Evolutionary conservation across 345 rosid species (phyloP).

Genomic region (Gossypium arboreum): DNA sequence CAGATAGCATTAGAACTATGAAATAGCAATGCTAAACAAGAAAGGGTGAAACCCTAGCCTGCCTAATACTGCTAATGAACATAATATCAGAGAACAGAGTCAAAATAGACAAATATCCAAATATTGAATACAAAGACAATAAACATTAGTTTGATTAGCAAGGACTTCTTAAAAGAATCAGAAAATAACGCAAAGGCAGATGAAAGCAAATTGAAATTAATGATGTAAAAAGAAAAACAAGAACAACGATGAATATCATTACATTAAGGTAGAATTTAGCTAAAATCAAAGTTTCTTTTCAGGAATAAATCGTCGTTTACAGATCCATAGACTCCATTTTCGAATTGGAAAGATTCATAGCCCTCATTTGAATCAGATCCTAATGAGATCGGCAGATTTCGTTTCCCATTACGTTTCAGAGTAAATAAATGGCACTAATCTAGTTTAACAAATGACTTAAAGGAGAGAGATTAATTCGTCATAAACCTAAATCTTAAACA

Average conservation of each 20-base stretch:
- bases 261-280: neutral
- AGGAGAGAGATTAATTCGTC: neutral
- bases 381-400: neutral
- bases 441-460: neutral
- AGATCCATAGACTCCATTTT: neutral
- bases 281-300: neutral
- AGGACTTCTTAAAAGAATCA: neutral
- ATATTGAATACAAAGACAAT: neutral
- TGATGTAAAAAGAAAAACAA: neutral
- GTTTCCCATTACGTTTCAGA: neutral
- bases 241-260: neutral
- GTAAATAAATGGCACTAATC: neutral
- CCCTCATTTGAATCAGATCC: neutral
- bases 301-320: neutral
- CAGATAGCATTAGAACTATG: neutral
- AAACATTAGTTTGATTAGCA: neutral
- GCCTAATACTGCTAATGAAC: neutral
- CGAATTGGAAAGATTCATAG: neutral
- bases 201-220: neutral
- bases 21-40: constrained; percentile 4
- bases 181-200: neutral
- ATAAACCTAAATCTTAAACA: neutral
- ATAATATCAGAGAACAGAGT: neutral
- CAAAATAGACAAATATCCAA: neutral
- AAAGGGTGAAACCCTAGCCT: neutral